Evolutionary conservation across 768 basidiomycete species (phyloP).

Genomic region (Cubamyces sp.): DNA sequence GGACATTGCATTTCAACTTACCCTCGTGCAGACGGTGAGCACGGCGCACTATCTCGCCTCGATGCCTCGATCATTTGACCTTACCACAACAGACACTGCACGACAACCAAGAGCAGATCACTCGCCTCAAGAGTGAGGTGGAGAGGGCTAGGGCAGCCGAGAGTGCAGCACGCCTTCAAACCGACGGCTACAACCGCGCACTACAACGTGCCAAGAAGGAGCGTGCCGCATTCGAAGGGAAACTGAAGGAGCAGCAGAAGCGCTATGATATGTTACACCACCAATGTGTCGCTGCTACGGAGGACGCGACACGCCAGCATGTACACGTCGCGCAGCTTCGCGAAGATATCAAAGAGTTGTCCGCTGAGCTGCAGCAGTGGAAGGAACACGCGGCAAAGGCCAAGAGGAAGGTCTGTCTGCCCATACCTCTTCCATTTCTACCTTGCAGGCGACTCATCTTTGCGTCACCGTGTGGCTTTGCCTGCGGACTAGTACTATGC

Average conservation of each 20-base stretch:
- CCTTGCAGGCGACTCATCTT: too few species aligned
- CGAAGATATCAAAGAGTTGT: neutral
- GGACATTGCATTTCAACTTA: slow-evolving; percentile 20
- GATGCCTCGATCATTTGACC: neutral
- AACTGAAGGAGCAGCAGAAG: slow-evolving; percentile 1
- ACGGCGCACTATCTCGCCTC: neutral
- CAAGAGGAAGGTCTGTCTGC: slow-evolving; percentile 17
- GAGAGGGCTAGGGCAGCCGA: neutral
- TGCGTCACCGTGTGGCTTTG: neutral
- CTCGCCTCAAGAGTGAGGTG: slow-evolving; percentile 9
- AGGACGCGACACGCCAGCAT: slow-evolving; percentile 8
- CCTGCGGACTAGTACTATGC: slow-evolving; percentile 8
- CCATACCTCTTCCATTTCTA: neutral
- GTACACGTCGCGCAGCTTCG: neutral
- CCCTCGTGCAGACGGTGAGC: slow-evolving; percentile 12
- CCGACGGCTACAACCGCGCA: neutral
- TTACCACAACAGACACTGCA: neutral
- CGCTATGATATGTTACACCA: slow-evolving; percentile 2
- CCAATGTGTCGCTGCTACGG: slow-evolving; percentile 6
- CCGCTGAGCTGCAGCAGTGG: slow-evolving; percentile 10
- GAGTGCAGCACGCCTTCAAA: slow-evolving; percentile 3
- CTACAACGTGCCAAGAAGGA: slow-evolving; percentile 6
- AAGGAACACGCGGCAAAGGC: slow-evolving; percentile 14
- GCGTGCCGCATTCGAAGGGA: neutral
- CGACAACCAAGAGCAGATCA: slow-evolving; percentile 4